Base-by-base conservation (phyloP, 768 basidiomycete species). In the Trametes punicea region DNA sequence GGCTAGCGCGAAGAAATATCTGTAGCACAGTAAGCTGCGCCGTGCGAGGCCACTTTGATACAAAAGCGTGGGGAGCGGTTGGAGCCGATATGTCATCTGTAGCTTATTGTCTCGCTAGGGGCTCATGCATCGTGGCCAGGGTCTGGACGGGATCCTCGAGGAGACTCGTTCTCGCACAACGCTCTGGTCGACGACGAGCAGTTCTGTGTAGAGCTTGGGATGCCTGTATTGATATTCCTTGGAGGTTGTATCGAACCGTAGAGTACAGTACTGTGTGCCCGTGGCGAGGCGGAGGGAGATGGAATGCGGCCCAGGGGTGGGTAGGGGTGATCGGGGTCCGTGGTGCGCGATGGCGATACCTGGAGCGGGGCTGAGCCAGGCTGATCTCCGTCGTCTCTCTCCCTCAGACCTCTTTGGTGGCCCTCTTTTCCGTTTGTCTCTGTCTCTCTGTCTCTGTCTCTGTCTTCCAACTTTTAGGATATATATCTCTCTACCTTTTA, bases 1-100 rank as follows among this genome's bases (percentile, higher is more conserved):
- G 57, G 84, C 87, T 18, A 89, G 87, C 72, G 97, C 96, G 48
- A 90, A 86, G 73, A 90, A 88, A 75, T 74, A 92, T 70, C 73
- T 98, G 64, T 85, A 63, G 44, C 41, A 63, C 30, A 46, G 44
- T 10, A 26, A 7, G 38, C 30, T 34, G n/a, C 18, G 15, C 11
- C 38, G 38, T 31, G 13, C 51, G 42, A 38, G 31, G 23, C 42
- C 16, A 26, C 30, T 38, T 34, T 44, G 52, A 54, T 26, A 46
- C 52, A 46, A 54, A 54, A 54, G 52, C 25, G 50, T 27, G 50
- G 50, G 38, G 44, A 30, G 33, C 33, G 23, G 23, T 46, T 54
- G 52, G 52, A 46, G 52, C 44, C 26, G 42, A 36, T 25, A 34
- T 36, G 52, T 54, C 52, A 54, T n/a, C 52, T 54, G 52, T 36